Evolutionary conservation across 305 asterid species (phyloP).

Genomic region (Fraxinus greggii): DNA sequence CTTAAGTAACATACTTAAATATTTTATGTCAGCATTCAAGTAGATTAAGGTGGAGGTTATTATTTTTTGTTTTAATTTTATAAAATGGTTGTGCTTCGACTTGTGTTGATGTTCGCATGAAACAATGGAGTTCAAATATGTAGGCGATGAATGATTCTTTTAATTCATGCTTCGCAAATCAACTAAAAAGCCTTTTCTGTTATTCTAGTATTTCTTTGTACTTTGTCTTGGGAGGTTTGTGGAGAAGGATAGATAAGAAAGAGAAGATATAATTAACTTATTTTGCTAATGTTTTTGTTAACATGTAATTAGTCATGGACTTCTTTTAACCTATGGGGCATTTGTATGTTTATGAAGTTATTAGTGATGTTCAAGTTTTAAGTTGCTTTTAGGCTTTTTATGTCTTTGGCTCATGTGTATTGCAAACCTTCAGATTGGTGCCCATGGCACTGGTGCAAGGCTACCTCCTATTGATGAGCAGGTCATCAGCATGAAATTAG

Average conservation of each 20-base stretch:
- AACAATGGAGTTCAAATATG: background rate
- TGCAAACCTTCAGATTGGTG: slow-evolving; percentile 70
- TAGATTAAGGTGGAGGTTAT: background rate
- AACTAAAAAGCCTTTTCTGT: background rate
- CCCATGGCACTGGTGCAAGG: slow-evolving; percentile 96
- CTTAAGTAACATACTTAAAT: background rate
- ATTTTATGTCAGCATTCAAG: background rate
- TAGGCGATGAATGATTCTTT: background rate
- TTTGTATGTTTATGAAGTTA: background rate
- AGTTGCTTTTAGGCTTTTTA: slow-evolving; percentile 18
- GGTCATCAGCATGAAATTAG: slow-evolving; percentile 91
- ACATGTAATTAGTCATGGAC: too few species aligned
- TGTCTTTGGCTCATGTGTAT: slow-evolving; percentile 19
- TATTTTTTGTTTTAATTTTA: background rate
- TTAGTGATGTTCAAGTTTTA: slow-evolving; percentile 5
- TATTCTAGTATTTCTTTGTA: background rate
- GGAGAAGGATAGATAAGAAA: background rate
- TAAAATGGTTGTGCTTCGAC: background rate
- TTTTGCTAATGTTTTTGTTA: too few species aligned
- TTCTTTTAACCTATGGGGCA: background rate
- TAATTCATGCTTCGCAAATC: background rate
- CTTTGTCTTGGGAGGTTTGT: background rate
- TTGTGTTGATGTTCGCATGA: background rate
- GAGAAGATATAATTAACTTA: too few species aligned
- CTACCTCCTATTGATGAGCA: slow-evolving; percentile 97